These are phyloP conservation scores for Borovskyia barvae DNA, from an alignment of 208 protist genomes.

Conservation along the genomic window DNA sequence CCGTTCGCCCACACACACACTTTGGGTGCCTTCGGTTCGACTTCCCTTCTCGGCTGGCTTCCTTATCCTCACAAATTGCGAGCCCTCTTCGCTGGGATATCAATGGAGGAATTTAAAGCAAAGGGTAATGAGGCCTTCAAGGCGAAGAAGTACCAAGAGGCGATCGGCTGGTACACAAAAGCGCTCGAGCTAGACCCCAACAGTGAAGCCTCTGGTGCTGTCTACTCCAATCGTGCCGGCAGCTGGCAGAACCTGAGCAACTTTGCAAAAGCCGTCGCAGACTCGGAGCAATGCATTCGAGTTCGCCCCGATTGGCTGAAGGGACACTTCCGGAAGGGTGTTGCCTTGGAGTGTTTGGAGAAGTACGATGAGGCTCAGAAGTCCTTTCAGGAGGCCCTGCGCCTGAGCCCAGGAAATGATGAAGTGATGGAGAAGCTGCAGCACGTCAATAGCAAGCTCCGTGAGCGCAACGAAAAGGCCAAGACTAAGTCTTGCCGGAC, in stretches of 20 bases:
- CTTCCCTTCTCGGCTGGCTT: too few species aligned
- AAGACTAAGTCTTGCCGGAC: slow-evolving; percentile 75
- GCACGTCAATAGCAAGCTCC: slow-evolving; percentile 60
- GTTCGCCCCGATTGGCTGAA: slow-evolving; percentile 89
- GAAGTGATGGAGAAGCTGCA: slow-evolving; percentile 81
- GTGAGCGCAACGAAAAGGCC: slow-evolving; percentile 82
- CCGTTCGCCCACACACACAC: too few species aligned
- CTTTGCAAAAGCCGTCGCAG: slow-evolving; percentile 67
- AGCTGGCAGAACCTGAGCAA: slow-evolving; percentile 80
- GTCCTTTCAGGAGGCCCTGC: slow-evolving; percentile 77
- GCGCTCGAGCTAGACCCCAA: slow-evolving; percentile 79
- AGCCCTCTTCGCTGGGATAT: too few species aligned
- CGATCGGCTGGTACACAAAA: slow-evolving; percentile 91
- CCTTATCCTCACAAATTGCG: too few species aligned
- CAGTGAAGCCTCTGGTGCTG: slow-evolving; percentile 64
- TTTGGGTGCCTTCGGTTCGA: too few species aligned
- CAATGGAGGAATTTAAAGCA: slow-evolving; percentile 85
- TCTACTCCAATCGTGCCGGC: slow-evolving; percentile 91
- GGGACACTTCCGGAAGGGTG: slow-evolving; percentile 87
- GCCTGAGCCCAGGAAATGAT: slow-evolving; percentile 66
- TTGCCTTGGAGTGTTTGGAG: slow-evolving; percentile 69
- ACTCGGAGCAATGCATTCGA: slow-evolving; percentile 86
- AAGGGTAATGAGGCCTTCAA: slow-evolving; percentile 93
- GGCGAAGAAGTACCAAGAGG: slow-evolving; percentile 82
- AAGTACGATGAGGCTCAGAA: slow-evolving; percentile 81